Evolutionary conservation across 2,329 filamentous ascomycete species (phyloP).

Genomic region (Gnomoniopsis sp.): DNA sequence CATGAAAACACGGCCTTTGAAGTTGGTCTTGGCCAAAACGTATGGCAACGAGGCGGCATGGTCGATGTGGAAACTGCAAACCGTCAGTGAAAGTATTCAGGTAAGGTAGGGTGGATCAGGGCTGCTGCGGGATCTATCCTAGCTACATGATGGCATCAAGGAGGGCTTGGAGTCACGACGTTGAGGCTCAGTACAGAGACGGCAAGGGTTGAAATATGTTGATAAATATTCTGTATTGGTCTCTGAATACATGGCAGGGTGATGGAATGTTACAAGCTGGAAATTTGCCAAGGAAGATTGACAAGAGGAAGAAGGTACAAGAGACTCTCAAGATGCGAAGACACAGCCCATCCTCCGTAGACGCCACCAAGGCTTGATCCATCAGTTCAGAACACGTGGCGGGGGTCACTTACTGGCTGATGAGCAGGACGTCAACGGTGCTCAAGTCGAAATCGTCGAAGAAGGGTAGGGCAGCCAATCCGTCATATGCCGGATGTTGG

Average conservation of each 20-base stretch:
- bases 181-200: constrained; percentile 17
- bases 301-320: not conserved
- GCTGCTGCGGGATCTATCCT: not conserved
- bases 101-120: not conserved
- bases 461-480: constrained; percentile 88
- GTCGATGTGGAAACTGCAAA: constrained; percentile 86
- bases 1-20: constrained; percentile 96
- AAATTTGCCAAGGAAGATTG: not conserved
- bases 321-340: constrained; percentile 8
- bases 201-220: constrained; percentile 17
- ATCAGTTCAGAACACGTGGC: constrained; percentile 14
- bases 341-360: constrained; percentile 12
- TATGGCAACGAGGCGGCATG: constrained; percentile 99
- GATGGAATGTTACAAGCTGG: not conserved
- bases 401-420: constrained; percentile 86
- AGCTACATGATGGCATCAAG: constrained; percentile 12
- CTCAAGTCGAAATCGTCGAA: constrained; percentile 98
- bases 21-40: constrained; percentile 96
- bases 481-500: constrained; percentile 94
- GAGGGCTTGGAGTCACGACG: constrained; percentile 14
- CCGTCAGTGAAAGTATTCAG: constrained; percentile 21
- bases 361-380: constrained; percentile 13
- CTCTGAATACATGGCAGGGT: constrained; percentile 22
- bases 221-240: constrained; percentile 25
- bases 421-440: constrained; percentile 92